Percentiles rank a stretch among this genome's conserved stretches.
These are phyloP conservation scores for Eleusine coracana DNA, from an alignment of 176 grass and related monocot species.

Conservation along the genomic window DNA sequence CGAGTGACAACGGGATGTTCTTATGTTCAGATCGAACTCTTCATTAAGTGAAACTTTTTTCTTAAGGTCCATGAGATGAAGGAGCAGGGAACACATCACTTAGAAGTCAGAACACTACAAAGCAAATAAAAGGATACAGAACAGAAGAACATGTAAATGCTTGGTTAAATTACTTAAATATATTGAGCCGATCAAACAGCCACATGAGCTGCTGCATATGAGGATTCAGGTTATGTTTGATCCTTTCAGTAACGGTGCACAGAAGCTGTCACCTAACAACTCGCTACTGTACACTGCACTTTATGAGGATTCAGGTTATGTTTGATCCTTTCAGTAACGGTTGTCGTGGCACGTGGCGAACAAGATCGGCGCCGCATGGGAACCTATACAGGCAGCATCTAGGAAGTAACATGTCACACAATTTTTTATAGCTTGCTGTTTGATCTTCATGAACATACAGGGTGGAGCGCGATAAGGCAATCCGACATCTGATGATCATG, in stretches of 20 bases:
- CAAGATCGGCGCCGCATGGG: no score
- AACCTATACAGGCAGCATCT: neutral
- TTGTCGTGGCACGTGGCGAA: neutral
- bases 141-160: no score
- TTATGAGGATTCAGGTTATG: slow-evolving; percentile 10
- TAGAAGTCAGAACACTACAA: neutral
- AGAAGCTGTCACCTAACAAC: neutral
- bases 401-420: neutral
- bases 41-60: neutral
- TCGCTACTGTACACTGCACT: neutral
- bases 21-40: neutral
- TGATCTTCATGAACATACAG: neutral
- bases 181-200: neutral
- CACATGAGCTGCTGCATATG: slow-evolving; percentile 24
- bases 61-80: neutral
- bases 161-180: neutral
- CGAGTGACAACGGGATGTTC: neutral
- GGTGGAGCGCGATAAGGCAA: neutral
- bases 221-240: slow-evolving; percentile 12
- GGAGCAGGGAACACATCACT: slow-evolving; percentile 6
- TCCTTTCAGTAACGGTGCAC: neutral
- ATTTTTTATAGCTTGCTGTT: neutral
- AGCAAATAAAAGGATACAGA: neutral
- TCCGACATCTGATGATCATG: neutral
- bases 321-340: neutral